Percentiles rank a stretch among this genome's conserved stretches.
Evolutionary conservation across 2,329 filamentous ascomycete species (phyloP).

Genomic region (Penicillium sp.): DNA sequence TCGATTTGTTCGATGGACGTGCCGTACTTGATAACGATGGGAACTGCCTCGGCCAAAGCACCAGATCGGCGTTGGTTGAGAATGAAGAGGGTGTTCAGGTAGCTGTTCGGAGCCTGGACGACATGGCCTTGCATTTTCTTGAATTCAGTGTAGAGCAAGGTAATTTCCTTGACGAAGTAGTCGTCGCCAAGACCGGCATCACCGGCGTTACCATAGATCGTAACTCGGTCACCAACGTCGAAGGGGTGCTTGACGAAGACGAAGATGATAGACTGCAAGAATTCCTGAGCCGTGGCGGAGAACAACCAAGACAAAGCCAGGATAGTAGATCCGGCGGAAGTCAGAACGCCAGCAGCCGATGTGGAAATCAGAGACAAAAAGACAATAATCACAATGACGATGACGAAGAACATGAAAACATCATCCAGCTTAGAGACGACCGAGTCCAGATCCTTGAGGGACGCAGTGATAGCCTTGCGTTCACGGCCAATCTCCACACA

Average conservation of each 20-base stretch:
- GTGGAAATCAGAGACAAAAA: slow-evolving; percentile 87
- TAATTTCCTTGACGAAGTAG: slow-evolving; percentile 94
- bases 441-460: slow-evolving; percentile 89
- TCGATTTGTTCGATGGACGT: slow-evolving; percentile 82
- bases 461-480: slow-evolving; percentile 91
- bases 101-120: slow-evolving; percentile 91
- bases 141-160: slow-evolving; percentile 91
- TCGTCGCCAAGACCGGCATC: slow-evolving; percentile 77
- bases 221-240: slow-evolving; percentile 90
- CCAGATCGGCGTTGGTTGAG: slow-evolving; percentile 91
- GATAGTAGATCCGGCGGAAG: slow-evolving; percentile 82
- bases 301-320: slow-evolving; percentile 91
- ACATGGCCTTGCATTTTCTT: slow-evolving; percentile 98
- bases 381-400: slow-evolving; percentile 76
- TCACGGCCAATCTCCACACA: slow-evolving; percentile 93
- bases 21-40: slow-evolving; percentile 82
- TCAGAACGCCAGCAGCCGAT: slow-evolving; percentile 86
- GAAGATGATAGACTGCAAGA: slow-evolving; percentile 89
- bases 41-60: slow-evolving; percentile 79
- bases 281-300: slow-evolving; percentile 88
- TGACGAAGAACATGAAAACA: slow-evolving; percentile 83
- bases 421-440: slow-evolving; percentile 87
- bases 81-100: slow-evolving; percentile 90
- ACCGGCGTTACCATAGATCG: slow-evolving; percentile 86
- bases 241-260: slow-evolving; percentile 98